These are phyloP conservation scores for Paradendryphiella salina DNA, from an alignment of 2,329 filamentous ascomycete species.

Conservation along the genomic window DNA sequence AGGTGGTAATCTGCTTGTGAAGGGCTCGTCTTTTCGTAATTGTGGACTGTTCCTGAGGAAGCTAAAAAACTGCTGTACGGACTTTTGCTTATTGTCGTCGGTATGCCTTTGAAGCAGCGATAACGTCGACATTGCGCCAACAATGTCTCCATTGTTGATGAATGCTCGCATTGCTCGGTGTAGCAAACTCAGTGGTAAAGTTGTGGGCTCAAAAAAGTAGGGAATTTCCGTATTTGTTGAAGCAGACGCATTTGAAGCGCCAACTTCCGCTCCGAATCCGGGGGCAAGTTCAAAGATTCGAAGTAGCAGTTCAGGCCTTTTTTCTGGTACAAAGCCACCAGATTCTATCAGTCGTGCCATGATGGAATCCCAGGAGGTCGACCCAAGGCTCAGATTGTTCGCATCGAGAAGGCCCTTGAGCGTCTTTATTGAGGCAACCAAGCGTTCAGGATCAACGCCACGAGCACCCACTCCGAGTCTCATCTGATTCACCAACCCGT, in stretches of 20 bases:
- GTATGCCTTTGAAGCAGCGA: conserved; percentile 47
- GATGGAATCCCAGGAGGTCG: conserved; percentile 51
- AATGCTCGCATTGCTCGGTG: conserved; percentile 50
- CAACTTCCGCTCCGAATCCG: conserved; percentile 48
- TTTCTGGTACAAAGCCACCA: conserved; percentile 50
- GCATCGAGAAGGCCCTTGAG: conserved; percentile 46
- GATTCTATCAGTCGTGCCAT: conserved; percentile 57
- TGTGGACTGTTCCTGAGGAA: conserved; percentile 26
- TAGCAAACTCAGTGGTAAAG: conserved; percentile 48
- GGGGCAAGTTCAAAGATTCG: conserved; percentile 47
- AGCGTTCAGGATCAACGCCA: conserved; percentile 43
- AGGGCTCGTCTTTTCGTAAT: conserved; percentile 26
- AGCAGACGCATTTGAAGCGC: conserved; percentile 41
- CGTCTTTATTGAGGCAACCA: conserved; percentile 41
- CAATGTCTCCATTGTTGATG: conserved; percentile 46
- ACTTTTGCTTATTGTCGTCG: conserved; percentile 50
- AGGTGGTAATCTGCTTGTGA: conserved; percentile 32
- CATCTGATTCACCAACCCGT: conserved; percentile 54
- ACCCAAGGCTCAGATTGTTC: conserved; percentile 47
- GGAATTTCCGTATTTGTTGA: conserved; percentile 26
- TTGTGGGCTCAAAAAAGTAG: conserved; percentile 53
- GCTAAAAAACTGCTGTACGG: conserved; percentile 50
- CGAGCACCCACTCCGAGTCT: conserved; percentile 50
- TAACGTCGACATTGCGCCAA: conserved; percentile 46
- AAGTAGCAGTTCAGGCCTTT: conserved; percentile 51